Evolutionary conservation across 2,329 filamentous ascomycete species (phyloP), one percentile per base, ranked within the genome.

Genomic region (Teratosphaeria nubilosa): DNA sequence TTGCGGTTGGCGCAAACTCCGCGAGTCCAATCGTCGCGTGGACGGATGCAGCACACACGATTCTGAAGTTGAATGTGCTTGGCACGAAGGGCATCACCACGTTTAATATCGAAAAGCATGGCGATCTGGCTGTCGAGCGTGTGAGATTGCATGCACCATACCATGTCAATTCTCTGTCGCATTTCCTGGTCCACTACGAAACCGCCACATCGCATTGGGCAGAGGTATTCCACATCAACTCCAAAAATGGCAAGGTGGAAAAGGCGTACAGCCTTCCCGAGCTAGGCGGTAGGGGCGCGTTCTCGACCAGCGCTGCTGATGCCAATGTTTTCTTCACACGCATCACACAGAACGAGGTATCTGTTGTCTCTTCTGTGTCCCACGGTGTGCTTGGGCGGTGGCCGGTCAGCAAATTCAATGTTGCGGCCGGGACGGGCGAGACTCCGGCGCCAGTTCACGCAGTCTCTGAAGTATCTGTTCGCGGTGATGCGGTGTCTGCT

Each of bases 251-350:
- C 56, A 81, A 80, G 20, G 80, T 92, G 30, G 81, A 79, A n/a
- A 90, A 89, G 71, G 87, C 87, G 0, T 96, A 96, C 70, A 84
- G 86, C 30, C 78, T 97, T 13, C 88, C 91, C 0, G 83, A 84
- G 56, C 72, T 91, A 22, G 73, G 81, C 25, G 89, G 87, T 0
- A 78, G 77, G 48, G 91, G 90, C 25, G 84, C 87, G 0, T 90
- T 96, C 69, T 87, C 91, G 0, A 86, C 84, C 0, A 94, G 87
- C 73, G 88, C 85, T 1, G 82, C 83, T 48, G 87, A 86, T 59
- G 85, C 87, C 22, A 91, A 94, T 66, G 86, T 96, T 7, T 96
- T 90, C 76, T 96, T 97, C 71, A 91, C 88, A 1, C 85, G 91
- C 59, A 79, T 94, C 60, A 91, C 89, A 0, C 78, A 85, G 34